These are phyloP conservation scores for Gonapodya sp. DNA, from an alignment of 192 early-diverging fungal species.

Conservation along the genomic window DNA sequence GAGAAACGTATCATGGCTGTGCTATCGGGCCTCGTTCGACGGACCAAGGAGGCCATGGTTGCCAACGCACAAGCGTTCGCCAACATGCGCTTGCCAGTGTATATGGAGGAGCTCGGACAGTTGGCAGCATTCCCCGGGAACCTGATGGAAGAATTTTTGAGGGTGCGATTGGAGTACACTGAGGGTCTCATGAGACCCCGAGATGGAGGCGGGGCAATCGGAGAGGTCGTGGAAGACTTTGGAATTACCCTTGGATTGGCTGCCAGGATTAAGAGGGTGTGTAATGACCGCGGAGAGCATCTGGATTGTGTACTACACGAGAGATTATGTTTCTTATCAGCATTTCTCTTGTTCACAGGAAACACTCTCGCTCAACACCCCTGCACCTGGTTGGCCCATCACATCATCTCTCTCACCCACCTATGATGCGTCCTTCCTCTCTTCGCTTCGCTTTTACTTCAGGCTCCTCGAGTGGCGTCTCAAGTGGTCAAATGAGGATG, in stretches of 20 bases:
- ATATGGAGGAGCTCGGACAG: conserved; percentile 53
- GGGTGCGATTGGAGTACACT: conserved; percentile 59
- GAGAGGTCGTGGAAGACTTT: conserved; percentile 73
- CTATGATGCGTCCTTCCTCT: conserved; percentile 62
- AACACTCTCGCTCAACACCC: not conserved
- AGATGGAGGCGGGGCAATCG: conserved; percentile 39
- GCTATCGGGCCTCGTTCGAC: conserved; percentile 44
- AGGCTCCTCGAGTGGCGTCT: conserved; percentile 65
- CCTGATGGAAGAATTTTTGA: conserved; percentile 73
- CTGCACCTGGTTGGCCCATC: not conserved
- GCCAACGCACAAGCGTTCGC: conserved; percentile 50
- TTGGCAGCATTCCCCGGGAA: conserved; percentile 67
- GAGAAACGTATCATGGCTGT: conserved; percentile 55
- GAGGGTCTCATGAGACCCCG: conserved; percentile 46
- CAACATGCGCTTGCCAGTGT: conserved; percentile 63
- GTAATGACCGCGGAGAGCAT: too few relatives aligned
- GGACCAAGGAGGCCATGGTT: conserved; percentile 60
- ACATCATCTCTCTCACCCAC: conserved; percentile 37
- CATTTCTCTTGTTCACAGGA: not conserved
- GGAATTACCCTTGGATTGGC: conserved; percentile 59
- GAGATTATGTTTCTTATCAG: not conserved
- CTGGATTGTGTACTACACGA: not conserved
- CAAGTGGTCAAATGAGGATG: conserved; percentile 41
- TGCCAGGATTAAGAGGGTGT: conserved; percentile 55
- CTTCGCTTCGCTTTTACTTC: conserved; percentile 68